Base-by-base conservation (phyloP, 108 stramenopile genomes). In the Fragilariopsis cylindrus region DNA sequence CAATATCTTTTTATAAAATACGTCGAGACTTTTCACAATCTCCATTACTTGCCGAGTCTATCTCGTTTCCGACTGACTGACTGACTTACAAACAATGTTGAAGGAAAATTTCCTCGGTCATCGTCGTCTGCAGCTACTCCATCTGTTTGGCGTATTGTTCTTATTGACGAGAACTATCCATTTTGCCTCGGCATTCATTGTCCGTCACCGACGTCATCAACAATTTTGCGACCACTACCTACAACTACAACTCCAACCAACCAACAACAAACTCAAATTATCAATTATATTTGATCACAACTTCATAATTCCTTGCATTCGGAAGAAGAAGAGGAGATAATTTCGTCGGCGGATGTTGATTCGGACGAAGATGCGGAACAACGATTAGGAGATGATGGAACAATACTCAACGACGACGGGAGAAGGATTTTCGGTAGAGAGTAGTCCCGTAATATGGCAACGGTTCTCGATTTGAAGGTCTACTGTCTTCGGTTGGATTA, bases 341-440 rank as follows among this genome's bases (percentile, higher is more conserved):
- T 72, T 42, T 60, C 66, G 11, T 76, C 76, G 65, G 70, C 64
- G 44, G 77, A 78, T 53, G 74, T 81, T n/a, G 80, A 81, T 65
- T 57, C 57, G 4, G 80, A 81, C 62, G 80, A 81, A 70, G 80
- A 81, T 5, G 73, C 80, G 2, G 80, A 81, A 58, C 80, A 81
- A 43, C 69, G 68, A 15, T 42, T 81, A 13, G 69, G 69, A 11
- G 44, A 13, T 13, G 73, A 70, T 55, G 7, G 15, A 62, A 45
- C 40, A 49, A 16, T 46, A 39, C 21, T 46, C 19, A 57, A 16
- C 57, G 60, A 11, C 12, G 57, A 60, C 4, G 13, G 13, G 53
- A 16, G 1, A 56, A 55, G 16, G 46, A 46, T 65, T 67, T 30
- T n/a, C 68, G 15, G 49, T 49, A 63, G 15, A 46, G 0, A 46